These are phyloP conservation scores for Rheum nobile DNA, from an alignment of 148 eudicot species.

Conservation along the genomic window DNA sequence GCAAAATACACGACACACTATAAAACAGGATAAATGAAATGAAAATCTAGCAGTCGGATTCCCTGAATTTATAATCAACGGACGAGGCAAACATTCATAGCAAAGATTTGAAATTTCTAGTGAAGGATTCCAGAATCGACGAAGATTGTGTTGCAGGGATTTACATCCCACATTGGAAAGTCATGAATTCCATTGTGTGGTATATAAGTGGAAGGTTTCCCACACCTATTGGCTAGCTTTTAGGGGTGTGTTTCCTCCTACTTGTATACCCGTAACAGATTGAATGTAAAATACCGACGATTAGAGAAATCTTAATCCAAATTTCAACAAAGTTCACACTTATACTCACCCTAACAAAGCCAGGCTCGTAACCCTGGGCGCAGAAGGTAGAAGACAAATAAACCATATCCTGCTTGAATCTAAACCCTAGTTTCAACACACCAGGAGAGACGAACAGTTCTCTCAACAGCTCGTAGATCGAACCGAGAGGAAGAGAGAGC, in stretches of 20 bases:
- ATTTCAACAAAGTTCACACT: neutral
- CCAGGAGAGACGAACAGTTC: constrained; percentile 32
- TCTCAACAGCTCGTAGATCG: constrained; percentile 29
- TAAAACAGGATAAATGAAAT: neutral
- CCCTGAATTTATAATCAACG: neutral
- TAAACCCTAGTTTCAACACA: constrained; percentile 65
- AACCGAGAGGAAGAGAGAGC: constrained; percentile 25
- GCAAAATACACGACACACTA: neutral
- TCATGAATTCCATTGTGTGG: too few species aligned
- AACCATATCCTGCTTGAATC: constrained; percentile 79
- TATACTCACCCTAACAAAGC: constrained; percentile 46
- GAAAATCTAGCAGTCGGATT: neutral
- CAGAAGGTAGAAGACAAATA: constrained; percentile 68
- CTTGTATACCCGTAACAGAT: too few species aligned
- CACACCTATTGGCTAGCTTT: too few species aligned
- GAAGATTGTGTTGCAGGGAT: too few species aligned
- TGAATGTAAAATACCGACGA: neutral
- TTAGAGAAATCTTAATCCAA: neutral
- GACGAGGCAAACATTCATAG: neutral
- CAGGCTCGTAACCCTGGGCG: constrained; percentile 39
- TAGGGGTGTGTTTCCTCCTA: too few species aligned
- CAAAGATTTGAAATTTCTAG: neutral
- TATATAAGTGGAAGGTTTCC: too few species aligned
- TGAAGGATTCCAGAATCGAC: neutral
- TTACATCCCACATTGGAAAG: too few species aligned